Base-by-base conservation (phyloP, 805 yeast species). In the Candida nitratophila region DNA sequence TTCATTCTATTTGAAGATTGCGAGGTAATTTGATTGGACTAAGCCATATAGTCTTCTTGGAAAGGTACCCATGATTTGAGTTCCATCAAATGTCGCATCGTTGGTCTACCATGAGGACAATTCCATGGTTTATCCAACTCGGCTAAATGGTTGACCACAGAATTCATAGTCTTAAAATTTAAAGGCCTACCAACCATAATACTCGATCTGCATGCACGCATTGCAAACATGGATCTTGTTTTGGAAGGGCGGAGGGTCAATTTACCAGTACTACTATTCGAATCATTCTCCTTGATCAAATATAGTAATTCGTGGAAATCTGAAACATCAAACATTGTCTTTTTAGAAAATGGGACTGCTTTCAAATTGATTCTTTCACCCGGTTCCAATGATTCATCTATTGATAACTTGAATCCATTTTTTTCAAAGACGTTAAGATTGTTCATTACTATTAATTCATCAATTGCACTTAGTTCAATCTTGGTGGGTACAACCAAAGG, bases 51-150 rank as follows among this genome's bases (percentile, higher is more conserved):
- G 52, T 77, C 83, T 2, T 63, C 65, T 10, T 53, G 53, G 49
- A 76, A 77, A 0, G 71, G 51, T 19, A 57, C 52, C 74, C 79
- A 71, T 39, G 66, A 61, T 36, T 67, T 61, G 33, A 83, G 56
- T 44, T 86, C 88, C 47, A 82, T 77, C 46, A 91, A 68, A 62
- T 91, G 97, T 44, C 99, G 73, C 84, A 93, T 80, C 1, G 99
- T 93, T 0, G 99, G 99, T 50, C 99, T 69, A 0, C 99, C 99
- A 64, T 93, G 99, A 0, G 99, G 99, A 56, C 89, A 81, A 53
- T 83, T 84, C 99, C 99, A 93, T 0, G 99, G 99, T 57, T 87
- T 86, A 48, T 88, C 90, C 33, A 93, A 68, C 0, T 61, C 66
- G 12, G 91, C 77, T 42, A 93, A 66, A 55, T 88, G 74, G 27